phyloP scores from a whole-genome alignment of 768 basidiomycete species.

The Inosperma sp. region DNA sequence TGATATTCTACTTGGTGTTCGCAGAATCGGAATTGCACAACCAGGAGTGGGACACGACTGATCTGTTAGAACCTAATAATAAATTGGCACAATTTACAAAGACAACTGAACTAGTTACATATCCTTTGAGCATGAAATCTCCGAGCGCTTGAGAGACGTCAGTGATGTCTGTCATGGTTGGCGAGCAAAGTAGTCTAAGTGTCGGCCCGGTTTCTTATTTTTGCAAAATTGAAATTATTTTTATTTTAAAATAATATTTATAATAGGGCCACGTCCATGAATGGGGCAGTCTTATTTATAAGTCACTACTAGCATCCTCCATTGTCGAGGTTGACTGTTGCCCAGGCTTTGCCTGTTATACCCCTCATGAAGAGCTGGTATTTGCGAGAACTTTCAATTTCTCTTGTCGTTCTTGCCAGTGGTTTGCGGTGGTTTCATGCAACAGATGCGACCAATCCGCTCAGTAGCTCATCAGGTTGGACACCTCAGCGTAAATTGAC shows the following conservation, averaged over 20 bases:
- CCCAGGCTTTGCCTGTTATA: slow-evolving; percentile 15
- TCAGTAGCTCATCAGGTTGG: slow-evolving; percentile 41
- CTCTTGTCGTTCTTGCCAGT: slow-evolving; percentile 34
- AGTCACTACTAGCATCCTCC: too few relatives aligned
- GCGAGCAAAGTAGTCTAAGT: slow-evolving; percentile 1
- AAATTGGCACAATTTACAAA: neutral
- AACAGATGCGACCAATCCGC: slow-evolving; percentile 31
- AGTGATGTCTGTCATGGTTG: slow-evolving; percentile 45
- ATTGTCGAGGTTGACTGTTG: too few relatives aligned
- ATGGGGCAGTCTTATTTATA: too few relatives aligned
- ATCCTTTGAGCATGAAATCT: slow-evolving; percentile 71
- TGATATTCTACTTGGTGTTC: slow-evolving; percentile 52
- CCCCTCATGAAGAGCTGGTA: slow-evolving; percentile 44
- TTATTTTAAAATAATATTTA: too few relatives aligned
- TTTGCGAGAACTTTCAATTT: slow-evolving; percentile 48
- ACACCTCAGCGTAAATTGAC: slow-evolving; percentile 52
- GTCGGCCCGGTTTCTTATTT: neutral
- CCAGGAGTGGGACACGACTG: slow-evolving; percentile 49
- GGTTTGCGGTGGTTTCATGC: slow-evolving; percentile 29
- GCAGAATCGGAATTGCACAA: slow-evolving; percentile 69
- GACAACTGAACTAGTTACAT: slow-evolving; percentile 42
- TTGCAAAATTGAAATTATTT: neutral
- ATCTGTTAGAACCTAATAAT: slow-evolving; percentile 57
- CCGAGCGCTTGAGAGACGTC: slow-evolving; percentile 63
- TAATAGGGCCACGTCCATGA: too few relatives aligned